phyloP scores from a whole-genome alignment of 495 filamentous ascomycete species.

The Neurospora pannonica region DNA sequence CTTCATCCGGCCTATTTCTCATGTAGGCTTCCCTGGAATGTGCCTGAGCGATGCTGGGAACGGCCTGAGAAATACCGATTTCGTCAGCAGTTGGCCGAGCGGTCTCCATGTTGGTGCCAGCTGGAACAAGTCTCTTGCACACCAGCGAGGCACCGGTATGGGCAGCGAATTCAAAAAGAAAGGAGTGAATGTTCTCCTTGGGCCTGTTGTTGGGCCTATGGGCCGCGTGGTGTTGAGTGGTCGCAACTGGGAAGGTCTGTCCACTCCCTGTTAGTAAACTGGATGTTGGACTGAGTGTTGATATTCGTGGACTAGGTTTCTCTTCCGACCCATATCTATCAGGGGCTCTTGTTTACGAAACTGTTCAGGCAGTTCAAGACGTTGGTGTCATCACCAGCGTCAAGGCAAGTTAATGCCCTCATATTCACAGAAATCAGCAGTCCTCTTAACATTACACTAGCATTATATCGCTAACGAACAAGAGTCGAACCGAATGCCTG shows the following conservation, averaged over 20 bases:
- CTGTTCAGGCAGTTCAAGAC: constrained; percentile 40
- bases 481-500: constrained; percentile 50
- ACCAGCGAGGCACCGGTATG: constrained; percentile 41
- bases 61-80: constrained; percentile 49
- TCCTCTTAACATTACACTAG: constrained; percentile 10
- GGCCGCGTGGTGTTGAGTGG: constrained; percentile 44
- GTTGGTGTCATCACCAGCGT: constrained; percentile 45
- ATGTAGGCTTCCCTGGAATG: constrained; percentile 51
- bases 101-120: constrained; percentile 50
- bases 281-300: neutral
- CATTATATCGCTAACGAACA: constrained; percentile 61
- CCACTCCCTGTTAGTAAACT: neutral
- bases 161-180: constrained; percentile 50
- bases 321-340: constrained; percentile 40
- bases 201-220: constrained; percentile 52
- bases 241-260: constrained; percentile 46
- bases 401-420: constrained; percentile 40
- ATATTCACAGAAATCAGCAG: neutral
- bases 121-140: constrained; percentile 47
- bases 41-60: constrained; percentile 57
- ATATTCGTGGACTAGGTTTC: constrained; percentile 25
- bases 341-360: constrained; percentile 36
- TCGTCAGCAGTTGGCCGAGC: constrained; percentile 48
- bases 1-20: constrained; percentile 38
- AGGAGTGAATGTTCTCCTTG: constrained; percentile 58